phyloP scores from a whole-genome alignment of 768 basidiomycete genomes.

The Phlebiopsis flavidoalba region DNA sequence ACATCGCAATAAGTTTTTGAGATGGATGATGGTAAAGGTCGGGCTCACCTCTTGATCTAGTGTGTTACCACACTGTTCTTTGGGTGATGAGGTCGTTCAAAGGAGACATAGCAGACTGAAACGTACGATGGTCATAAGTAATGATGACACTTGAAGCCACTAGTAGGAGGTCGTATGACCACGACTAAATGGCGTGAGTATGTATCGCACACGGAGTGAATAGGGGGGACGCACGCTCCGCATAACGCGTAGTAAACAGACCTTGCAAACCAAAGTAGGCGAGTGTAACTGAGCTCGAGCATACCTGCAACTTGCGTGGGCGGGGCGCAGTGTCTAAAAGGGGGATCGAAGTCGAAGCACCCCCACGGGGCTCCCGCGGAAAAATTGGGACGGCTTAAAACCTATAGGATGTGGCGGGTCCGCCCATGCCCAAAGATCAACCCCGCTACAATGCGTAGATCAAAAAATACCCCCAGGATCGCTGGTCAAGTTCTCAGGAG shows the following conservation, averaged over 20 bases:
- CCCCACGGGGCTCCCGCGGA: background rate
- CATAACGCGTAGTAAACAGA: conserved; percentile 2
- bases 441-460: too few relatives aligned
- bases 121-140: conserved; percentile 49
- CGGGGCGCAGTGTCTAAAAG: too few relatives aligned
- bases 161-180: conserved; percentile 24
- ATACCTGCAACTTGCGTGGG: background rate
- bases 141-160: conserved; percentile 50
- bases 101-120: background rate
- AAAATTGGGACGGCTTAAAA: background rate
- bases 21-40: background rate
- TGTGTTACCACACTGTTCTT: conserved; percentile 44
- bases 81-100: background rate
- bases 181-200: background rate
- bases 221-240: conserved; percentile 1
- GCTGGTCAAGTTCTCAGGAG: too few relatives aligned
- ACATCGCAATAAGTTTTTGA: background rate
- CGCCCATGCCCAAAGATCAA: too few relatives aligned
- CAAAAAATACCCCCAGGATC: too few relatives aligned
- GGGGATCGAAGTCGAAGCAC: background rate
- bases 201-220: background rate
- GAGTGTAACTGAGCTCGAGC: background rate
- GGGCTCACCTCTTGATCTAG: conserved; percentile 45
- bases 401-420: too few relatives aligned
- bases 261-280: background rate